Conservation (phyloP, 106 monocot species). For the Ottelia alismoides region DNA sequence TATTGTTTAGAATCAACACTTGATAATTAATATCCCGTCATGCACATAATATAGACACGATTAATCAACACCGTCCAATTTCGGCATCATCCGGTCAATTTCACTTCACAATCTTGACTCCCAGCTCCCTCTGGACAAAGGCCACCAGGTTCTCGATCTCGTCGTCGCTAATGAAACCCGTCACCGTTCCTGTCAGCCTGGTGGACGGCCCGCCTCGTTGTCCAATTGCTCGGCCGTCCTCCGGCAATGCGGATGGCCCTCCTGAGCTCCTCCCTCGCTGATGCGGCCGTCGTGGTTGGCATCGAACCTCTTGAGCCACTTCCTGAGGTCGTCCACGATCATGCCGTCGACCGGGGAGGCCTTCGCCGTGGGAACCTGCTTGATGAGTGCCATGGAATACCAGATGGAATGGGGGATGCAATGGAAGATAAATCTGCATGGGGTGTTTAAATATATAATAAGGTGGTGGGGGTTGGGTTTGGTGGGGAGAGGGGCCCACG, state of each 20-base stretch:
- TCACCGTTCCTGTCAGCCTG: conserved; percentile 31
- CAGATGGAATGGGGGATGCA: too few relatives aligned
- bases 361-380: neutral
- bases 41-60: too few relatives aligned
- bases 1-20: too few relatives aligned
- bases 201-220: conserved; percentile 25
- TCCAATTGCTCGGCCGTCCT: conserved; percentile 34
- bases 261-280: conserved; percentile 50
- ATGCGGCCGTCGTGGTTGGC: conserved; percentile 46
- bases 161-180: conserved; percentile 26
- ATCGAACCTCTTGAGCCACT: conserved; percentile 50
- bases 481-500: too few relatives aligned
- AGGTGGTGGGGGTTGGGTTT: too few relatives aligned
- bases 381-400: conserved; percentile 13
- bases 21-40: too few relatives aligned
- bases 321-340: conserved; percentile 57
- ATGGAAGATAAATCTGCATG: too few relatives aligned
- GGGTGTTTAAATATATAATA: too few relatives aligned
- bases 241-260: conserved; percentile 26
- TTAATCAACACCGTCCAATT: too few relatives aligned
- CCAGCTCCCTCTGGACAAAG: conserved; percentile 32
- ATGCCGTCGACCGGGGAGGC: conserved; percentile 14
- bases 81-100: too few relatives aligned
- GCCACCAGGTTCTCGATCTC: conserved; percentile 32
- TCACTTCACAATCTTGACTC: conserved; percentile 42